Percentiles rank a stretch among this genome's conserved stretches.
phyloP scores from a whole-genome alignment of 805 yeast species.

The Yamadazyma sp. region DNA sequence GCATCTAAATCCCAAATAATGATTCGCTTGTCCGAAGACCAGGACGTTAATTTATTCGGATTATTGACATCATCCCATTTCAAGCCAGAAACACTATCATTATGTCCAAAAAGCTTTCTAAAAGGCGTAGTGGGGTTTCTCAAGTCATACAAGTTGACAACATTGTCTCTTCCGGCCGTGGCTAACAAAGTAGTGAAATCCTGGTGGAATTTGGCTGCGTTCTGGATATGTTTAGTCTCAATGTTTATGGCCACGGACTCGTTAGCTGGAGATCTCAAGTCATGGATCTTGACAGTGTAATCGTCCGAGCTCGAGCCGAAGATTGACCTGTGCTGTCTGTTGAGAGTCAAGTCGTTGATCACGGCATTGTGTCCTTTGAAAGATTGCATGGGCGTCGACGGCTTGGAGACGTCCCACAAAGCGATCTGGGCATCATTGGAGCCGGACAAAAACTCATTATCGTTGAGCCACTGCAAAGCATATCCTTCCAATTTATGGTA shows the following conservation, averaged over 20 bases:
- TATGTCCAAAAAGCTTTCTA: slow-evolving; percentile 68
- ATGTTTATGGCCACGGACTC: slow-evolving; percentile 45
- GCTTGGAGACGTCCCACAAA: slow-evolving; percentile 59
- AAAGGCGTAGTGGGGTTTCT: slow-evolving; percentile 60
- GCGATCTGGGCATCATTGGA: slow-evolving; percentile 68
- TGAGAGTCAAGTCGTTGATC: slow-evolving; percentile 70
- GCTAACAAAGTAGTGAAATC: slow-evolving; percentile 54
- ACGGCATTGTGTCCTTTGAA: slow-evolving; percentile 54
- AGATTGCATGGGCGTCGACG: slow-evolving; percentile 46
- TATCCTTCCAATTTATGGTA: slow-evolving; percentile 68
- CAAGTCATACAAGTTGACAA: slow-evolving; percentile 74
- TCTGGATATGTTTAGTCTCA: slow-evolving; percentile 56
- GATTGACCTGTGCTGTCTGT: slow-evolving; percentile 28
- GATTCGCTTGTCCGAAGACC: slow-evolving; percentile 66
- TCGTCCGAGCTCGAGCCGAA: slow-evolving; percentile 78
- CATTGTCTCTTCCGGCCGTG: slow-evolving; percentile 76
- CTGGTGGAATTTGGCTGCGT: slow-evolving; percentile 68
- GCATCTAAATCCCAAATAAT: slow-evolving; percentile 71
- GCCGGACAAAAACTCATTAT: slow-evolving; percentile 54
- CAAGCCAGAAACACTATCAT: slow-evolving; percentile 42
- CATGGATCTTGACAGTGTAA: slow-evolving; percentile 58
- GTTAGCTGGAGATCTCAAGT: slow-evolving; percentile 42
- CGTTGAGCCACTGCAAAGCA: slow-evolving; percentile 66
- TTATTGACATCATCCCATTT: slow-evolving; percentile 50
- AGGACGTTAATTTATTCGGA: slow-evolving; percentile 54